These are phyloP conservation scores for Paecilomyces variotii DNA, from an alignment of 2,329 filamentous ascomycete species.

Conservation along the genomic window DNA sequence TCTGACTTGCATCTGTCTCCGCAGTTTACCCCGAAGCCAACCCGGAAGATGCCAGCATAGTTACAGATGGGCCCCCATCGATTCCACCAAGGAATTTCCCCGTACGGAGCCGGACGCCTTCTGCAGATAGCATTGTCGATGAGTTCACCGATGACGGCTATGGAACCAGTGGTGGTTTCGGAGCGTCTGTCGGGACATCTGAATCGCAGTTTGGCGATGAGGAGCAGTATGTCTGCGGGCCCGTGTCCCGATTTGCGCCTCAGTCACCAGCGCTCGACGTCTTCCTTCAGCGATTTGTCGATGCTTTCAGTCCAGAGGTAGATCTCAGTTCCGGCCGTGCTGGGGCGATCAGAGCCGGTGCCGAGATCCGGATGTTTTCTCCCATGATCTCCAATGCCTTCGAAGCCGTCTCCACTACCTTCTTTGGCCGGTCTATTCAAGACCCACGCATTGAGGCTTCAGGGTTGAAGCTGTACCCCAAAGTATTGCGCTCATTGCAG, in stretches of 20 bases:
- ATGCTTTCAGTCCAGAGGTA: conserved; percentile 32
- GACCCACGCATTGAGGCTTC: conserved; percentile 25
- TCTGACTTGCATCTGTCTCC: neutral
- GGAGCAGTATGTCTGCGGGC: conserved; percentile 5
- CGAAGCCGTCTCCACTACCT: conserved; percentile 30
- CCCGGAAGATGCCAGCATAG: neutral
- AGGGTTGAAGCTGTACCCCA: conserved; percentile 26
- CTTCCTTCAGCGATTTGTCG: conserved; percentile 32
- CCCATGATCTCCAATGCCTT: conserved; percentile 30
- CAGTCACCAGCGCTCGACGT: conserved; percentile 21
- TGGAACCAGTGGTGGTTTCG: neutral
- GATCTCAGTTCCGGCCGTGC: conserved; percentile 26
- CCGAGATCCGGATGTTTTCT: conserved; percentile 33
- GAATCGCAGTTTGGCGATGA: conserved; percentile 1
- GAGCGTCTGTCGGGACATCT: neutral
- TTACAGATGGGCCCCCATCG: neutral
- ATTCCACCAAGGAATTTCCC: neutral
- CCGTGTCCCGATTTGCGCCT: conserved; percentile 6
- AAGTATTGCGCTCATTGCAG: conserved; percentile 28
- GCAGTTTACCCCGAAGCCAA: neutral
- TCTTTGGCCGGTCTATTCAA: conserved; percentile 29
- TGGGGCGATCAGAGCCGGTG: conserved; percentile 28
- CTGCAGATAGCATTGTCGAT: neutral
- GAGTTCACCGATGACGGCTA: neutral
- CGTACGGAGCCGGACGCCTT: neutral